Evolutionary conservation across 1,139 yeast species (phyloP).

Genomic region (Hansenula anomala): DNA sequence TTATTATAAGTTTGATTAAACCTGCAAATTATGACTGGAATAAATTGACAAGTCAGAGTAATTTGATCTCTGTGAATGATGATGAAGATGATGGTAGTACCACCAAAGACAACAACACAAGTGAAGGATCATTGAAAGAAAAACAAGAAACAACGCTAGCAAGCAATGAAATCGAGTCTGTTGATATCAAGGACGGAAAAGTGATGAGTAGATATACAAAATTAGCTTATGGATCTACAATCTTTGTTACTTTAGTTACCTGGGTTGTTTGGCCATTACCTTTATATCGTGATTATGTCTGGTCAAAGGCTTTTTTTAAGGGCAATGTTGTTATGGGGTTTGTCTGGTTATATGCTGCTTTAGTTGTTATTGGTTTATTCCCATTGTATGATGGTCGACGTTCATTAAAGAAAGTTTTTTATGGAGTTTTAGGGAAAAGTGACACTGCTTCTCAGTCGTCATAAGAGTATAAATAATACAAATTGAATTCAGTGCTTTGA

Average conservation of each 20-base stretch:
- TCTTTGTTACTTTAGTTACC: conserved; percentile 28
- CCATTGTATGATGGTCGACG: conserved; percentile 36
- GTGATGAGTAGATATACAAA: conserved; percentile 22
- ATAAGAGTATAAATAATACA: too few relatives aligned
- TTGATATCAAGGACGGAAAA: conserved; percentile 3
- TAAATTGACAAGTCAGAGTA: conserved; percentile 19
- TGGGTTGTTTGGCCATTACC: conserved; percentile 46
- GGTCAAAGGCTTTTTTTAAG: conserved; percentile 34
- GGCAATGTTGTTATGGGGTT: conserved; percentile 29
- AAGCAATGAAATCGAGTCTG: conserved; percentile 7
- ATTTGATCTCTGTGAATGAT: conserved; percentile 15
- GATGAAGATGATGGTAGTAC: too few relatives aligned
- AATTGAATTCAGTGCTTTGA: too few relatives aligned
- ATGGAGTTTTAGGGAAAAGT: conserved; percentile 20
- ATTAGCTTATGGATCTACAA: conserved; percentile 28
- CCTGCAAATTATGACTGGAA: conserved; percentile 31
- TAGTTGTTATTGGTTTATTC: conserved; percentile 32
- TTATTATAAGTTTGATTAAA: conserved; percentile 26
- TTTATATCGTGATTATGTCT: conserved; percentile 40
- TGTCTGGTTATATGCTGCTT: conserved; percentile 32
- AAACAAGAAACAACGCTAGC: neutral
- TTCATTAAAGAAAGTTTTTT: conserved; percentile 22
- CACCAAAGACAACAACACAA: too few relatives aligned
- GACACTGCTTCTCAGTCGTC: too few relatives aligned
- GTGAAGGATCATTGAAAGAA: neutral